A percentile compares a stretch with the other conserved stretches of the same genome.
Conservation (phyloP, 192 early-diverging fungal genomes). For the Phlyctochytrium bullatum region DNA sequence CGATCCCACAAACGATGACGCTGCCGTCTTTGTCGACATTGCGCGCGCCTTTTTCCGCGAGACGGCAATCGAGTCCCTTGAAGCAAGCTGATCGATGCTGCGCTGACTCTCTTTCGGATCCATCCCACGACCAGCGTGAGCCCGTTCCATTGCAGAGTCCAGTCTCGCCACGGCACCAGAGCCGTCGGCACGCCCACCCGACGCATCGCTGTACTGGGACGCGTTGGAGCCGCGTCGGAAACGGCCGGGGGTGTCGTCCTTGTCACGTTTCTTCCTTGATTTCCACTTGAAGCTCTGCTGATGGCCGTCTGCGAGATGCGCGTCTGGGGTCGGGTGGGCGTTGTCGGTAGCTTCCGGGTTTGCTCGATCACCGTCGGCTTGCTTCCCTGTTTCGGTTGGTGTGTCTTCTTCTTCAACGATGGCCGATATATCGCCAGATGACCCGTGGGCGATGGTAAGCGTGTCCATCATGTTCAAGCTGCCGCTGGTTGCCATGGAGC, state of each 20-base stretch:
- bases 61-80: neutral
- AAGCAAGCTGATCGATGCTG: neutral
- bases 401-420: neutral
- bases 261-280: neutral
- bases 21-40: neutral
- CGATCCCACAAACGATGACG: neutral
- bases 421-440: neutral
- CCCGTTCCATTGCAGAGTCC: neutral
- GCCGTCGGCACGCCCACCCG: too few species aligned
- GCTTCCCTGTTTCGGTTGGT: too few species aligned
- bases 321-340: too few species aligned
- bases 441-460: neutral
- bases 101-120: neutral
- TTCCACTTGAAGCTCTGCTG: neutral
- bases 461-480: neutral
- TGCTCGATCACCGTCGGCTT: neutral
- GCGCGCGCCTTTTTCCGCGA: too few species aligned
- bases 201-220: neutral
- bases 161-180: neutral
- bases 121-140: neutral
- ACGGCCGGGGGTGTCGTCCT: neutral
- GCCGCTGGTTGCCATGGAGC: neutral
- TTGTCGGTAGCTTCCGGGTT: too few species aligned
- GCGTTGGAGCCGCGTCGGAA: neutral
- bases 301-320: neutral